Conservation (phyloP, 345 rosid genomes). For the Firmiana major region DNA sequence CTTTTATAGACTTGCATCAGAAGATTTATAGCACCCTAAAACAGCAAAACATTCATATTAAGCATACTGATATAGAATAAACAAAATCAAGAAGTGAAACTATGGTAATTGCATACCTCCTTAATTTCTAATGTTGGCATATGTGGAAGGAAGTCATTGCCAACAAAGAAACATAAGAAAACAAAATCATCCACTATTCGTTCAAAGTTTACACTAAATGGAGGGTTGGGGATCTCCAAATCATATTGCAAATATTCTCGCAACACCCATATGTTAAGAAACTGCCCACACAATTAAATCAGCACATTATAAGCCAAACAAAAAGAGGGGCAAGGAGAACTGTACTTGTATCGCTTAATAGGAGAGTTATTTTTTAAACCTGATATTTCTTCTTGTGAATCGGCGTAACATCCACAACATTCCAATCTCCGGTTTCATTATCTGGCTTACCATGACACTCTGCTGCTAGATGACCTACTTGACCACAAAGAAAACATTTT, state of each 20-base stretch:
- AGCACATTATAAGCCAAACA: conserved; percentile 6
- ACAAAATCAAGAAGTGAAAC: too few species aligned
- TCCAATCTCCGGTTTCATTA: conserved; percentile 31
- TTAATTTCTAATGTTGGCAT: conserved; percentile 75
- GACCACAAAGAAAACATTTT: conserved; percentile 89
- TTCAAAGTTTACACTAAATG: conserved; percentile 79
- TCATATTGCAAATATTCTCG: conserved; percentile 93
- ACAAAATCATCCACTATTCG: conserved; percentile 96
- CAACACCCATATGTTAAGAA: conserved; percentile 87
- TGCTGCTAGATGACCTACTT: conserved; percentile 93
- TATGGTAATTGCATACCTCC: too few species aligned
- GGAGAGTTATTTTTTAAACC: conserved; percentile 41
- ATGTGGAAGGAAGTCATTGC: conserved; percentile 98
- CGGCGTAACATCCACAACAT: conserved; percentile 61
- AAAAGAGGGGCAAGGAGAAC: not conserved
- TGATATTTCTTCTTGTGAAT: conserved; percentile 97
- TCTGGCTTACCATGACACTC: conserved; percentile 76
- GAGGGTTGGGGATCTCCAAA: conserved; percentile 72
- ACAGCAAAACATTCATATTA: too few species aligned
- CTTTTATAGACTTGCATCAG: too few species aligned
- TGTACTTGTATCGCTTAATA: not conserved
- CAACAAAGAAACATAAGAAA: conserved; percentile 94
- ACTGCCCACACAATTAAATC: conserved; percentile 43
- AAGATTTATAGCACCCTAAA: too few species aligned
- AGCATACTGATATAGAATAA: too few species aligned